Evolutionary conservation across 2,329 filamentous ascomycete species (phyloP), one percentile per base, ranked within the genome.

Genomic region (Penicillium nordicum): DNA sequence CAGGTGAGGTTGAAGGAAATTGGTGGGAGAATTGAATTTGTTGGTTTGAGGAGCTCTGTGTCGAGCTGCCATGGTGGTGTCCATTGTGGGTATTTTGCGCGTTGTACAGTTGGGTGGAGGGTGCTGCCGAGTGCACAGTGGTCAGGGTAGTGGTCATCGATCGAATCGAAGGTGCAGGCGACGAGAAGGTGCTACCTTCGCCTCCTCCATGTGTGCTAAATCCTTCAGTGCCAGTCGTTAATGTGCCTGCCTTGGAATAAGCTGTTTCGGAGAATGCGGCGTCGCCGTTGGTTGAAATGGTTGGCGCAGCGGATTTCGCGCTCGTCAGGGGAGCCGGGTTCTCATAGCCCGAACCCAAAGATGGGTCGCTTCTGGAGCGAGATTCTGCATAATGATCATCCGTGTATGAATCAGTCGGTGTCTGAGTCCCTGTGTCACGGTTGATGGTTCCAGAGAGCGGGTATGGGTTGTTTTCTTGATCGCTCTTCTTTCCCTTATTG

Each of bases 401-500:
- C 16, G 78, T 76, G 58, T 79, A 78, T 50, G 81, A 81, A 53
- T 79, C 72, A 57, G 76, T 76, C 50, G 74, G 73, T 63, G 79
- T 72, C 54, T 78, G 79, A 66, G 77, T 78, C 58, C 68, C 64
- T 61, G 56, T 64, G 55, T 64, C 62, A 36, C 69, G 69, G 58
- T 74, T 74, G 57, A 85, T 69, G 43, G 82, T 82, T 57, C 89
- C 89, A 2, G 91, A 95, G 66, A 93, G 83, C 9, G 90, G 90
- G 69, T 97, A 97, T n/a, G 92, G 92, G 70, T 93, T 93, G 79
- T 96, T 96, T 73, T 88, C 87, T 68, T 86, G 85, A 49, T 80
- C 72, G 46, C 79, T 81, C 74, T 88, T 89, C 75, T 88, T 89
- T 51, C 61, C 67, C 53, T 78, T 78, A 36, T 63, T 57, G 46